A percentile compares a stretch with the other conserved stretches of the same genome.
These are phyloP conservation scores for Dictyostelium citrinum DNA, from an alignment of 78 protist species.

Conservation along the genomic window DNA sequence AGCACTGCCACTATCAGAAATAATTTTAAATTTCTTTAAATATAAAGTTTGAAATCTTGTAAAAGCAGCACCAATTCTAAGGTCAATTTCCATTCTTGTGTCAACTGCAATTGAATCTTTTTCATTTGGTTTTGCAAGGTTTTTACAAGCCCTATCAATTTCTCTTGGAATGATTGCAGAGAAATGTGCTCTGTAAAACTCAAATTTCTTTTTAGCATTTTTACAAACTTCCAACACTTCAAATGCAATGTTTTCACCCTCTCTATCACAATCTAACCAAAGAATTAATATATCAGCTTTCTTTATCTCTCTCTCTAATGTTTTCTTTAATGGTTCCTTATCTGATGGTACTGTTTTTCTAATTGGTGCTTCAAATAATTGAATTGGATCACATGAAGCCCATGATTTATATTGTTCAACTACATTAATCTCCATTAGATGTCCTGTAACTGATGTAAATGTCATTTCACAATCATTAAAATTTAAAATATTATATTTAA, in stretches of 20 bases:
- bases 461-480: conserved; percentile 54
- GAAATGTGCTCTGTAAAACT: conserved; percentile 93
- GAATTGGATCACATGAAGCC: conserved; percentile 69
- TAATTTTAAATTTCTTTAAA: conserved; percentile 66
- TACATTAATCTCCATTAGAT: conserved; percentile 89
- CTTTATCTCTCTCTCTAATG: conserved; percentile 38
- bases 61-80: conserved; percentile 97
- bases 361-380: conserved; percentile 88
- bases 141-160: conserved; percentile 41
- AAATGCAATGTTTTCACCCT: conserved; percentile 97
- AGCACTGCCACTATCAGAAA: neutral
- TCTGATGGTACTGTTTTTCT: conserved; percentile 6
- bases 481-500: conserved; percentile 21
- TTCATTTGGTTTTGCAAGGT: conserved; percentile 85
- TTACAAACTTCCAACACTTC: conserved; percentile 90
- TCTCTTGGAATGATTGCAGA: conserved; percentile 87
- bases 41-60: conserved; percentile 96
- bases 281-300: conserved; percentile 75
- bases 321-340: neutral
- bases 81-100: conserved; percentile 90
- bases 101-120: conserved; percentile 92
- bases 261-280: conserved; percentile 98
- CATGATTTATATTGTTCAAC: conserved; percentile 67
- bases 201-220: conserved; percentile 41
- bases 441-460: conserved; percentile 96